These are phyloP conservation scores for Potentilla sterilis DNA, from an alignment of 306 rosid genomes.

Conservation along the genomic window DNA sequence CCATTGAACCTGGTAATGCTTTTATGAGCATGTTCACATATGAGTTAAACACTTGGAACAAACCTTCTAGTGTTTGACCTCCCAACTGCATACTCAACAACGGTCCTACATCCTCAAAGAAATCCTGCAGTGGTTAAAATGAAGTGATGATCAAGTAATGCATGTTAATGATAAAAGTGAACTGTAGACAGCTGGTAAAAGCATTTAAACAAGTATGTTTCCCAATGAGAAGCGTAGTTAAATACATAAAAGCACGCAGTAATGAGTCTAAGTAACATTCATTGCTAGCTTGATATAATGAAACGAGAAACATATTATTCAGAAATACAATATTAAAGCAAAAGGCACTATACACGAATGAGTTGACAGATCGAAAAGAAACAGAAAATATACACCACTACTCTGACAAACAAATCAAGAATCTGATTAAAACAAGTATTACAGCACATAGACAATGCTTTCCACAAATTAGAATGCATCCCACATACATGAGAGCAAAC, in stretches of 20 bases:
- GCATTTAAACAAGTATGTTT: not conserved
- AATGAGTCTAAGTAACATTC: not conserved
- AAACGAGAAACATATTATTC: not conserved
- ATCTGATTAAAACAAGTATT: not conserved
- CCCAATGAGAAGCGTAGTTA: not conserved
- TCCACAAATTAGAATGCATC: not conserved
- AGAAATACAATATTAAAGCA: not conserved
- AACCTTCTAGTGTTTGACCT: conserved; percentile 90
- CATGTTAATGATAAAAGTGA: not conserved
- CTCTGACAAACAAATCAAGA: not conserved
- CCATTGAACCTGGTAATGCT: conserved; percentile 92
- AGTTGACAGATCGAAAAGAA: not conserved
- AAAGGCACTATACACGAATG: not conserved
- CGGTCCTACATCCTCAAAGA: conserved; percentile 98
- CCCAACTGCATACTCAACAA: conserved; percentile 99
- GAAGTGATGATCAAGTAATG: not conserved
- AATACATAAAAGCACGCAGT: not conserved
- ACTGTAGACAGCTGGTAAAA: not conserved
- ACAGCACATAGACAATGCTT: not conserved
- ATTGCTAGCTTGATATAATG: not conserved
- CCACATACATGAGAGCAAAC: not conserved
- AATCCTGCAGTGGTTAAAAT: conserved; percentile 58
- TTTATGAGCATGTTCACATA: conserved; percentile 74
- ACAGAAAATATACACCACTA: not conserved
- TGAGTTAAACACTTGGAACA: conserved; percentile 85